Evolutionary conservation across 2,329 filamentous ascomycete genomes (phyloP), one percentile per base, ranked within the genome.

Genomic region (Septoria linicola): DNA sequence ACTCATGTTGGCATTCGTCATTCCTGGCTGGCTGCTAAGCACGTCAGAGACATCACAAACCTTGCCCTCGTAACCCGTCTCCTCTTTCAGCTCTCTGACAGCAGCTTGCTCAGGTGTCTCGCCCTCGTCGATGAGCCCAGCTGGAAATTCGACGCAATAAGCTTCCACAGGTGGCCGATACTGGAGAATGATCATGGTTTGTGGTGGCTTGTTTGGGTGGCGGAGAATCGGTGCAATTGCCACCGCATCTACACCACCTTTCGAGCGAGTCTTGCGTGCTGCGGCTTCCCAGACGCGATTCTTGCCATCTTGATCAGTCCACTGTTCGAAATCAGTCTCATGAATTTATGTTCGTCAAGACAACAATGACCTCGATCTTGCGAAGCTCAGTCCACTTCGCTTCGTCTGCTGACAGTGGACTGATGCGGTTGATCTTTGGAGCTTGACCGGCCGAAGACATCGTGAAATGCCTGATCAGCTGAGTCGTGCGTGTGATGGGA

Each of bases 51-150:
- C 77, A 65, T 60, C 55, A 62, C 65, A 51, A 31, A 70, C 68
- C 63, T 67, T 70, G 39, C 79, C 84, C 58, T 82, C 74, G 62
- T 82, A 83, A 16, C 81, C 81, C 1, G 81, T 84, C 66, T 84
- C 81, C 66, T 84, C 81, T 56, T 74, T 80, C 35, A 84, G 68
- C 66, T 84, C 81, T 14, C 81, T 71, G 8, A 83, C 68, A 10
- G 78, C 78, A 40, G 79, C 80, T 40, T 79, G 73, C 60, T 77
- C 74, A 2, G 80, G 76, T 1, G 74, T 75, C 63, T 84, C 81
- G 11, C 74, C 75, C 35, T 73, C 75, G 60, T 84, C 81, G 25
- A 84, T 76, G 19, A 84, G 69, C 0, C 81, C 81, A 0, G 80
- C 80, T 0, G 81, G 81, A 4, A 83, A 76, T 62, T 84, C 81